Base-by-base conservation (phyloP, 495 filamentous ascomycete species). In the Darksidea phi region DNA sequence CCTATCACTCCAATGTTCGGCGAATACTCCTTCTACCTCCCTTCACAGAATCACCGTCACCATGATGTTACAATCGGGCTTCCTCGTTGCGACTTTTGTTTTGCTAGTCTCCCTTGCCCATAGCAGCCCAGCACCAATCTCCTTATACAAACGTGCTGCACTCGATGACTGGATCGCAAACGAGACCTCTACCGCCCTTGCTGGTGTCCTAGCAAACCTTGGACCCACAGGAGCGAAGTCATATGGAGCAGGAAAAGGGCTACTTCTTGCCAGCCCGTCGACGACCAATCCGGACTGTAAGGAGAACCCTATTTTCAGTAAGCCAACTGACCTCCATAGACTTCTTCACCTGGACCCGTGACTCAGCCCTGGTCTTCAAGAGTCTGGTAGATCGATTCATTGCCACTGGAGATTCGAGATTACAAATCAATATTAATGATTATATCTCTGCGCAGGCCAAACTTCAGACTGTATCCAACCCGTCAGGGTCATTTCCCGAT, bases 301-400 rank as follows among this genome's bases (percentile, higher is more conserved):
- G 41, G 5, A 4, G 15, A 15, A 15, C 41, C 41, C 18, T 20
- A 6, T 6, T 13, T 20, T 20, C 13, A 20, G 5, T 4, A 15
- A 43, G 5, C 41, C 18, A 20, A n/a, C 41, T 43, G 13, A 43
- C 41, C 4, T 15, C 15, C 13, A 4, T 13, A 43, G 41, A 80
- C 69, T 82, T 72, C 66, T 89, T 81, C 61, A 85, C 85, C 11
- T 90, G 87, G 87, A 87, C 83, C n/a, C 76, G 87, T 58, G 87
- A 89, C 67, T 77, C 82, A 15, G 79, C 83, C 6, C 72, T 90
- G 61, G 80, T 81, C 6, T 77, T 85, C 70, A 86, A 85, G 64
- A 71, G 71, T 12, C 59, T 89, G 34, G 72, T 84, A 38, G 86
- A 88, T 60, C 66, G 78, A 36, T 83, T 87, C 67, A 73, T 74